Evolutionary conservation across 148 eudicot genomes (phyloP).

Genomic region (Camellia lanceoleosa): DNA sequence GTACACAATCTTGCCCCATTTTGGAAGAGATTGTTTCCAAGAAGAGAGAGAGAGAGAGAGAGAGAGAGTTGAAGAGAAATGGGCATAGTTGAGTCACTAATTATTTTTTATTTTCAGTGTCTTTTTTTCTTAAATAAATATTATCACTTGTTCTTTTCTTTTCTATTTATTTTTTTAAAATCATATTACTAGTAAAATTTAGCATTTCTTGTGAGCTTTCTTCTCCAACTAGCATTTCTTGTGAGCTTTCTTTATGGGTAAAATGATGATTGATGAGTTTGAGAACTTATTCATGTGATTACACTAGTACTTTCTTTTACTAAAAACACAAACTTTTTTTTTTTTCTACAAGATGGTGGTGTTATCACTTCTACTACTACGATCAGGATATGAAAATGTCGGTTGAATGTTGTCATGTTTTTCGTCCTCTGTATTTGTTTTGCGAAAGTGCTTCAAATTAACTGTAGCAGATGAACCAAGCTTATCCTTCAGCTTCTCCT

Average conservation of each 20-base stretch:
- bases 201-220: no score
- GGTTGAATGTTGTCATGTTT: background rate
- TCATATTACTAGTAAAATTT: no score
- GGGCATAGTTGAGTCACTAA: no score
- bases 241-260: background rate
- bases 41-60: no score
- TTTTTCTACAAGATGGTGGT: background rate
- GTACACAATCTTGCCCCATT: no score
- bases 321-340: no score
- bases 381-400: background rate
- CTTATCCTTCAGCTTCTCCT: background rate
- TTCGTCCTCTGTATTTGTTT: background rate
- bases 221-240: background rate
- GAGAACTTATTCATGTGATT: background rate
- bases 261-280: background rate
- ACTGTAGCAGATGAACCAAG: slow-evolving; percentile 1
- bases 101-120: no score
- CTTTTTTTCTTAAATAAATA: no score
- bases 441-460: background rate
- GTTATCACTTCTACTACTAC: background rate
- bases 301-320: background rate
- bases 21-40: no score
- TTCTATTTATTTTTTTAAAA: no score
- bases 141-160: no score
- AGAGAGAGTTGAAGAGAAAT: no score